Percentiles rank a stretch among this genome's conserved stretches.
Conservation (phyloP, 148 eudicot genomes). For the Arctostaphylos glauca region DNA sequence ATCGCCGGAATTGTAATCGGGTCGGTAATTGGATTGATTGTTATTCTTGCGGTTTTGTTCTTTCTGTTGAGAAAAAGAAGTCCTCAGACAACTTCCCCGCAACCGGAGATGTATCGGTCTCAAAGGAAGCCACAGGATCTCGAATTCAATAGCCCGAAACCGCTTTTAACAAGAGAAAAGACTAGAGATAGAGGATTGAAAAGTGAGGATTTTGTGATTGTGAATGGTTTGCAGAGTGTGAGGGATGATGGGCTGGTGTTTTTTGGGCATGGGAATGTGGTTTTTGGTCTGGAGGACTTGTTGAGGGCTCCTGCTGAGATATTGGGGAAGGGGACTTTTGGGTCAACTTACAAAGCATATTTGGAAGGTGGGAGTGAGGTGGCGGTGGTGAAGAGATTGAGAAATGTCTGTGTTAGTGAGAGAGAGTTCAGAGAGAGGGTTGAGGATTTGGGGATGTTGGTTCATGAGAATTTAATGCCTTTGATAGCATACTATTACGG, state of each 20-base stretch:
- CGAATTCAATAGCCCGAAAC: slow-evolving; percentile 5
- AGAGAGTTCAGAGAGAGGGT: slow-evolving; percentile 29
- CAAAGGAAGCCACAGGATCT: not conserved
- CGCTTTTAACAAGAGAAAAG: not conserved
- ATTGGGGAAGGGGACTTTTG: slow-evolving; percentile 36
- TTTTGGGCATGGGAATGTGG: not conserved
- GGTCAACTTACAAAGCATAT: slow-evolving; percentile 37
- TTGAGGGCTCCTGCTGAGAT: slow-evolving; percentile 49
- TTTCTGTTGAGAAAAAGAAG: slow-evolving; percentile 19
- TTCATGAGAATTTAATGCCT: slow-evolving; percentile 43
- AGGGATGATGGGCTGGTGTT: slow-evolving; percentile 25
- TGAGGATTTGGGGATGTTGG: slow-evolving; percentile 28
- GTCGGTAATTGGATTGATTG: slow-evolving; percentile 26
- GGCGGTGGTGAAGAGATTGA: slow-evolving; percentile 45
- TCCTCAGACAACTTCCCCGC: not conserved
- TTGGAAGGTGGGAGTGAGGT: slow-evolving; percentile 17
- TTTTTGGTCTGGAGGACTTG: slow-evolving; percentile 25
- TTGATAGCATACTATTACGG: slow-evolving; percentile 36
- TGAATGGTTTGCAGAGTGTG: not conserved
- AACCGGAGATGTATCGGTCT: not conserved
- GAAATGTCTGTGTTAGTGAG: slow-evolving; percentile 28
- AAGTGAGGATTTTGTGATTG: slow-evolving; percentile 4
- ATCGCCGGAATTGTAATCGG: slow-evolving; percentile 42
- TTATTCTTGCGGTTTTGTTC: slow-evolving; percentile 14
- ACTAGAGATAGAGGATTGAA: not conserved